Conservation (phyloP, 2,329 filamentous ascomycete species). For the Dactylella cylindrospora region DNA sequence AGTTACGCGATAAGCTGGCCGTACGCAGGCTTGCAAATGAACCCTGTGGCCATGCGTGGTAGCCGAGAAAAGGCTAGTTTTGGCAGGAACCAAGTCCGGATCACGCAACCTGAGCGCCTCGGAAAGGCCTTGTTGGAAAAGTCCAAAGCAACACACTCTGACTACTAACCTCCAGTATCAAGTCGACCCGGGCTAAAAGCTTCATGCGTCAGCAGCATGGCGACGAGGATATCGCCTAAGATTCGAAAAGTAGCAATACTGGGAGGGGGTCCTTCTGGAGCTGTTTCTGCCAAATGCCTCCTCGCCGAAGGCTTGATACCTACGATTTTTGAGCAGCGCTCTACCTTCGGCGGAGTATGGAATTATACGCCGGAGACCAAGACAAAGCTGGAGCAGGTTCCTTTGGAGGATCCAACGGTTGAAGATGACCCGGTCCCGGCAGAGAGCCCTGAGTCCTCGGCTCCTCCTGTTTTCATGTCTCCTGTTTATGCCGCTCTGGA, state of each 20-base stretch:
- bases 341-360: constrained; percentile 79
- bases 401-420: constrained; percentile 68
- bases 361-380: constrained; percentile 65
- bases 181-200: background rate
- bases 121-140: constrained; percentile 16
- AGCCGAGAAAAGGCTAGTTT: no score
- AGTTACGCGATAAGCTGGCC: no score
- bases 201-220: background rate
- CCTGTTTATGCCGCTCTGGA: constrained; percentile 80
- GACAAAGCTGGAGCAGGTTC: constrained; percentile 58
- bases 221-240: constrained; percentile 8
- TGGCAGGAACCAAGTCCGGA: no score
- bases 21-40: no score
- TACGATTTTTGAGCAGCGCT: constrained; percentile 78
- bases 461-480: constrained; percentile 64
- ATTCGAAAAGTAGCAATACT: constrained; percentile 60
- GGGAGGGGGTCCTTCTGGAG: constrained; percentile 77
- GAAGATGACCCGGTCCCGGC: constrained; percentile 63
- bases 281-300: constrained; percentile 79
- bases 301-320: constrained; percentile 69
- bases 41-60: no score
- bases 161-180: background rate
- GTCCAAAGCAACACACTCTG: constrained; percentile 9
- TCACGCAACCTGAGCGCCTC: background rate
- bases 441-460: constrained; percentile 24